phyloP scores from a whole-genome alignment of 495 filamentous ascomycete species.

The Xylaria castorea region DNA sequence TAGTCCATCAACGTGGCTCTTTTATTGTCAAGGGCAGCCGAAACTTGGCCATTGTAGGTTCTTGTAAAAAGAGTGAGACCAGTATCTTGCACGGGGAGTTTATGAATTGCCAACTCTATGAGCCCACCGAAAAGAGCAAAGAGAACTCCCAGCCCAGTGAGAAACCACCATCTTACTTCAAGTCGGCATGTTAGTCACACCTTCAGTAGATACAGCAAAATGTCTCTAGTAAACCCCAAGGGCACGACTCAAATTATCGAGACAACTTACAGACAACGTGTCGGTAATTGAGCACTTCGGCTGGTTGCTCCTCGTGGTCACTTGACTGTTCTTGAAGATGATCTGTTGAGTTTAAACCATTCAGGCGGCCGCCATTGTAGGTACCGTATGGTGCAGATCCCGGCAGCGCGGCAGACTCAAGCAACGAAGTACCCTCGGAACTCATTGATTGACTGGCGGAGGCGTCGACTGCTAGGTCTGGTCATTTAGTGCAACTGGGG shows the following conservation, averaged over 20 bases:
- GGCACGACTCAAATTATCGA: too few species aligned
- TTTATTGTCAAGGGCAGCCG: background rate
- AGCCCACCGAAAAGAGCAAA: constrained; percentile 17
- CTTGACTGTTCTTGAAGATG: constrained; percentile 18
- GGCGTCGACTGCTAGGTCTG: too few species aligned
- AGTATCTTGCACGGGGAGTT: constrained; percentile 17
- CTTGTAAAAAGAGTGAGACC: constrained; percentile 13
- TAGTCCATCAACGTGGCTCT: background rate
- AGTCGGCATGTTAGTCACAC: constrained; percentile 13
- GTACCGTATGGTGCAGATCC: constrained; percentile 16
- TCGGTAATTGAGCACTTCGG: constrained; percentile 2
- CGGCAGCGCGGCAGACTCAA: background rate
- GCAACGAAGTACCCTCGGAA: constrained; percentile 16
- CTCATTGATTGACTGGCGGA: constrained; percentile 42
- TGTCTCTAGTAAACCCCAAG: too few species aligned
- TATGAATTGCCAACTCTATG: constrained; percentile 21
- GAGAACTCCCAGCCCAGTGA: constrained; percentile 19
- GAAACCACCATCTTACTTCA: constrained; percentile 18
- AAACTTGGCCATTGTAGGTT: constrained; percentile 2
- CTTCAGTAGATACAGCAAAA: background rate
- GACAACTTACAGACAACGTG: constrained; percentile 18
- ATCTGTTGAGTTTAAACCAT: constrained; percentile 11
- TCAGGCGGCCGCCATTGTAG: too few species aligned
- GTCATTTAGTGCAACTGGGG: too few species aligned
- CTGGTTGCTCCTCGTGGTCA: constrained; percentile 9